Evolutionary conservation across 495 filamentous ascomycete genomes (phyloP).

Genomic region (Tuber indicum): DNA sequence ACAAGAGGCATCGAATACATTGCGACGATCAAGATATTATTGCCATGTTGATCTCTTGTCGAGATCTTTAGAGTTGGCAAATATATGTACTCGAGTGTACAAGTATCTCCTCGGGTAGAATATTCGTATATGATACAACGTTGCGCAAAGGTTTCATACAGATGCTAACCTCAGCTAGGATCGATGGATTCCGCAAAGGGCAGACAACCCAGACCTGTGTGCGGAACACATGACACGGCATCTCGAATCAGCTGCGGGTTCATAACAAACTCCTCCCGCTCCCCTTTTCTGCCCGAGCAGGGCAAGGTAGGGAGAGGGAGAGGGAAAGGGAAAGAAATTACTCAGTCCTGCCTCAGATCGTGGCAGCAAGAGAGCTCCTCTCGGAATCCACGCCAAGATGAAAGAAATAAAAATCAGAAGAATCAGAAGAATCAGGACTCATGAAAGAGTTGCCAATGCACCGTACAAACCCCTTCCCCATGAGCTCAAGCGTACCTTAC

Average conservation of each 20-base stretch:
- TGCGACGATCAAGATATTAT: neutral
- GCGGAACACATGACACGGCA: constrained; percentile 1
- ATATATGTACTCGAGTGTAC: neutral
- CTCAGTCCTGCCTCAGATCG: neutral
- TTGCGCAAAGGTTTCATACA: neutral
- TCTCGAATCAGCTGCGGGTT: neutral
- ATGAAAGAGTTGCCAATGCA: neutral
- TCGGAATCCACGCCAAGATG: neutral
- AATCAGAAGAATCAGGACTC: too few relatives aligned
- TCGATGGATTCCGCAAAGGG: neutral
- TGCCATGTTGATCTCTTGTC: neutral
- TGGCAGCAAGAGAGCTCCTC: neutral
- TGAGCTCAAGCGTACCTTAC: neutral
- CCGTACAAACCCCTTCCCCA: neutral
- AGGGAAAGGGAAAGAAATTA: neutral
- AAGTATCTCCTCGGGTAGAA: neutral
- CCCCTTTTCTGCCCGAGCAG: neutral
- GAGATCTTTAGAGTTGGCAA: neutral
- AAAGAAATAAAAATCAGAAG: neutral
- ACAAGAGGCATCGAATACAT: neutral
- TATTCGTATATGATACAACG: neutral
- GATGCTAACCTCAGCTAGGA: constrained; percentile 1
- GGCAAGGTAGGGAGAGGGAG: neutral
- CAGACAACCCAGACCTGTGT: neutral
- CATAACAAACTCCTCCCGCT: neutral